phyloP scores from a whole-genome alignment of 352 stramenopile genomes.

The Globisporangium radiosum region DNA sequence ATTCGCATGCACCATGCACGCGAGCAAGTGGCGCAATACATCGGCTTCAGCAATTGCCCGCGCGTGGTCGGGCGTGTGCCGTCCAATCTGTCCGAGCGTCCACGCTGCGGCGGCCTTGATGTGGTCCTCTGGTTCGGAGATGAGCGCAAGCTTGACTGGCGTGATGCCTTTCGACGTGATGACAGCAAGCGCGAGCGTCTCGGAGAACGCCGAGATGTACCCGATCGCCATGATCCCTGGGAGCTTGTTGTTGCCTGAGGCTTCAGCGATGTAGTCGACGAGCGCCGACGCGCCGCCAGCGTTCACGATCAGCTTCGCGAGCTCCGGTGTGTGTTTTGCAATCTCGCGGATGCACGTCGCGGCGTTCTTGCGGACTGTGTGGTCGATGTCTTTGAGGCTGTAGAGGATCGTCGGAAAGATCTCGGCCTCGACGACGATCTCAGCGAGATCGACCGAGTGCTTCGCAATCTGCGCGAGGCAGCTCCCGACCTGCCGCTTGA shows the following conservation, averaged over 20 bases:
- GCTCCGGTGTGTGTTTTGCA: slow-evolving; percentile 93
- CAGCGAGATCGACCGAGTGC: slow-evolving; percentile 92
- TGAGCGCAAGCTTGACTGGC: slow-evolving; percentile 90
- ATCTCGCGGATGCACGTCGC: slow-evolving; percentile 94
- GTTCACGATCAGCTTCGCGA: slow-evolving; percentile 95
- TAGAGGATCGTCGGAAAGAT: slow-evolving; percentile 95
- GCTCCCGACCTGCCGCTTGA: slow-evolving; percentile 90
- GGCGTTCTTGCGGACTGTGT: slow-evolving; percentile 94
- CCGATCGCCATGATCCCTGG: slow-evolving; percentile 94
- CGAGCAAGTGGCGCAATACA: slow-evolving; percentile 89
- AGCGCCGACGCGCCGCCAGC: slow-evolving; percentile 90
- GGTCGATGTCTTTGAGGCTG: slow-evolving; percentile 93
- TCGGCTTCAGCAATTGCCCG: slow-evolving; percentile 90
- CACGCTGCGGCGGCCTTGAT: slow-evolving; percentile 94
- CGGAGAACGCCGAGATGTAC: slow-evolving; percentile 94
- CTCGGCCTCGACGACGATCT: slow-evolving; percentile 94
- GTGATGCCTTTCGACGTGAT: slow-evolving; percentile 92
- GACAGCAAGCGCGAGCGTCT: slow-evolving; percentile 91
- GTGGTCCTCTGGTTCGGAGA: slow-evolving; percentile 93
- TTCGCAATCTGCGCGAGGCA: slow-evolving; percentile 94
- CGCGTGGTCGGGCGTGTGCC: slow-evolving; percentile 92
- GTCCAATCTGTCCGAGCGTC: slow-evolving; percentile 93
- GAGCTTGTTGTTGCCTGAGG: slow-evolving; percentile 89
- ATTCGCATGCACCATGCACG: slow-evolving; percentile 91
- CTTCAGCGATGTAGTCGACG: slow-evolving; percentile 91